Conservation (phyloP, 495 filamentous ascomycete species). For the Trichoderma erinaceum region DNA sequence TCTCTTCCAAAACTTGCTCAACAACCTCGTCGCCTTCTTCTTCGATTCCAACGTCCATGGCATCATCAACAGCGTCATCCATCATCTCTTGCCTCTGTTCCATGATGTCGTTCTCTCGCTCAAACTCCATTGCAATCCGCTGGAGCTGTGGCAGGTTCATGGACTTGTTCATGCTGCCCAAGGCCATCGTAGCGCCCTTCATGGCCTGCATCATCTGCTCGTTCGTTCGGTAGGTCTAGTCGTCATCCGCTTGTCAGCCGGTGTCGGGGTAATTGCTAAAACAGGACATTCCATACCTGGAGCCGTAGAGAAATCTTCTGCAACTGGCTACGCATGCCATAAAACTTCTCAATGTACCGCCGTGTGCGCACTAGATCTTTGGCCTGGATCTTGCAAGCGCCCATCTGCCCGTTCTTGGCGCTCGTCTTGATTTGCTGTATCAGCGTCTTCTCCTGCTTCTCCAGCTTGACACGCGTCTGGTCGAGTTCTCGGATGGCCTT, state of each 20-base stretch:
- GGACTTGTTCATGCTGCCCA: constrained; percentile 91
- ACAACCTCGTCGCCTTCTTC: constrained; percentile 94
- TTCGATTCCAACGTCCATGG: constrained; percentile 84
- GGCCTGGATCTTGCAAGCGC: constrained; percentile 92
- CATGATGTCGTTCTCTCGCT: constrained; percentile 98
- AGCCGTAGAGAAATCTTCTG: constrained; percentile 93
- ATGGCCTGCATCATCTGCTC: constrained; percentile 99
- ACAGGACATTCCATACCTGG: constrained; percentile 52
- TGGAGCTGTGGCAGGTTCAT: constrained; percentile 97
- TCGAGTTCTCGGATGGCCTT: constrained; percentile 96
- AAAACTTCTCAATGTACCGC: constrained; percentile 97
- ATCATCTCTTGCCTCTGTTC: constrained; percentile 99
- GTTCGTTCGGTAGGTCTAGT: constrained; percentile 87
- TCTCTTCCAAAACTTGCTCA: constrained; percentile 92
- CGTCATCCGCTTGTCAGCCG: constrained; percentile 13
- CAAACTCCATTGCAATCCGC: constrained; percentile 98
- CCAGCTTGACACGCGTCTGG: constrained; percentile 85
- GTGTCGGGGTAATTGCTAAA: constrained; percentile 9
- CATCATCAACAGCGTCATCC: constrained; percentile 99
- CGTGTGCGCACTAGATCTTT: constrained; percentile 93
- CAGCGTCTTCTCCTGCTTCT: constrained; percentile 97
- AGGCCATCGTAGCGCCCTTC: constrained; percentile 89
- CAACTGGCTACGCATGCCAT: constrained; percentile 92
- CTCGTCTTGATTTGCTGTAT: constrained; percentile 94
- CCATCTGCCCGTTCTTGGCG: constrained; percentile 94